Conservation (phyloP, 2,329 filamentous ascomycete genomes). For the Cercospora sojina region DNA sequence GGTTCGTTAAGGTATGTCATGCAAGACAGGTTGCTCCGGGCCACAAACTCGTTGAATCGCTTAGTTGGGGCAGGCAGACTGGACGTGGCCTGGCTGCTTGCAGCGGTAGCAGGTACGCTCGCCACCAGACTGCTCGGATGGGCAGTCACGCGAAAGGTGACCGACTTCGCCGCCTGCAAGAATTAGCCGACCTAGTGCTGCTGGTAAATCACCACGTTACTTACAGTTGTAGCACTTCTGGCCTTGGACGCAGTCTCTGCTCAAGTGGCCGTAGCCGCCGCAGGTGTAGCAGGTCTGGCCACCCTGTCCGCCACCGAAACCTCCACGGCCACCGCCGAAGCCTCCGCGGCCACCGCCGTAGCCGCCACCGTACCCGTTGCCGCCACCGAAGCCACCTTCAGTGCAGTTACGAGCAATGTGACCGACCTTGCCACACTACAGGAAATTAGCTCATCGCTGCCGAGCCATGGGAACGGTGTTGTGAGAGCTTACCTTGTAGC, state of each 20-base stretch:
- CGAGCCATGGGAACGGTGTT: background rate
- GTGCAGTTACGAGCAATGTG: constrained; percentile 94
- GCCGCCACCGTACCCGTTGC: constrained; percentile 49
- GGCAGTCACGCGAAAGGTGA: constrained; percentile 93
- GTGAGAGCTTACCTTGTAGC: constrained; percentile 27
- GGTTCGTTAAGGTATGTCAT: constrained; percentile 29
- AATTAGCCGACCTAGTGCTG: constrained; percentile 30
- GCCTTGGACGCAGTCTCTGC: constrained; percentile 95
- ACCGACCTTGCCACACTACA: constrained; percentile 96
- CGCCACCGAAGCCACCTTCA: constrained; percentile 57
- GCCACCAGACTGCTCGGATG: constrained; percentile 68
- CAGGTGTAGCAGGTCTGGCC: constrained; percentile 97
- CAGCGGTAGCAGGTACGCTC: constrained; percentile 99
- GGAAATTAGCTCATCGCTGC: constrained; percentile 61
- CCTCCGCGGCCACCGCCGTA: constrained; percentile 44
- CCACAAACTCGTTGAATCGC: constrained; percentile 24
- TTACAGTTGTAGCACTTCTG: constrained; percentile 99
- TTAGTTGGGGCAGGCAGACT: constrained; percentile 89
- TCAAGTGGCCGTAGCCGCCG: constrained; percentile 84
- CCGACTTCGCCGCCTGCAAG: constrained; percentile 72
- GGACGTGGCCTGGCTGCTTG: constrained; percentile 80
- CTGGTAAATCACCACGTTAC: constrained; percentile 31
- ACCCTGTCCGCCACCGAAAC: constrained; percentile 42
- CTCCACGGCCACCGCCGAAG: constrained; percentile 44
- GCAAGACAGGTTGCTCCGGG: constrained; percentile 24